Evolutionary conservation across 768 basidiomycete genomes (phyloP).

Genomic region (Xerocomellus amylosporus): DNA sequence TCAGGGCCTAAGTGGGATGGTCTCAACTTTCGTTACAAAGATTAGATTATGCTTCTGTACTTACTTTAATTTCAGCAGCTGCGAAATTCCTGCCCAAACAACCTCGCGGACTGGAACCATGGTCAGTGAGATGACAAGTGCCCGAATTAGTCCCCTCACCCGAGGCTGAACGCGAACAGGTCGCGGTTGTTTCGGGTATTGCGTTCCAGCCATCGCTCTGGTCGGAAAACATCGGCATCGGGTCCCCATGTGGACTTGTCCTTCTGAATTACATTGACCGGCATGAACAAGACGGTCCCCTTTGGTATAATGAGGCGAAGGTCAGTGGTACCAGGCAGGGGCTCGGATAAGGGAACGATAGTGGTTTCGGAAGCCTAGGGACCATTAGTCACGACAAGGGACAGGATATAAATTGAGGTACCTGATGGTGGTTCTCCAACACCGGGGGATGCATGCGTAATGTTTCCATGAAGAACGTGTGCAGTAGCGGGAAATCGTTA

Average conservation of each 20-base stretch:
- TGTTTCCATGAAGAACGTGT: constrained; percentile 60
- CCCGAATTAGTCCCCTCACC: constrained; percentile 36
- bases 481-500: constrained; percentile 49
- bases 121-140: constrained; percentile 10
- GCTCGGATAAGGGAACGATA: constrained; percentile 52
- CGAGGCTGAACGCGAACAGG: constrained; percentile 57
- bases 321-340: constrained; percentile 44
- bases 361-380: constrained; percentile 50
- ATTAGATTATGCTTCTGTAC: constrained; percentile 3
- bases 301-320: constrained; percentile 50
- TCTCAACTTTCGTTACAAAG: constrained; percentile 21
- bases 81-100: constrained; percentile 63
- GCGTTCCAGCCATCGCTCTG: constrained; percentile 59
- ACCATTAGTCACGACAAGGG: constrained; percentile 4
- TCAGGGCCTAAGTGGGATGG: constrained; percentile 33
- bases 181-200: constrained; percentile 38
- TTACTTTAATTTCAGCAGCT: constrained; percentile 57
- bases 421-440: constrained; percentile 65
- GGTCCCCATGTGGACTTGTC: constrained; percentile 57
- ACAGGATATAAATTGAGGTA: constrained; percentile 14
- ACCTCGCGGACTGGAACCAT: constrained; percentile 46
- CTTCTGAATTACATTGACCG: constrained; percentile 54
- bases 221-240: constrained; percentile 55
- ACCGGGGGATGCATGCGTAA: constrained; percentile 61
- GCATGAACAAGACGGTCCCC: constrained; percentile 54